Base-by-base conservation (phyloP, 1,139 yeast genomes). In the Suhomyces choctaworum region DNA sequence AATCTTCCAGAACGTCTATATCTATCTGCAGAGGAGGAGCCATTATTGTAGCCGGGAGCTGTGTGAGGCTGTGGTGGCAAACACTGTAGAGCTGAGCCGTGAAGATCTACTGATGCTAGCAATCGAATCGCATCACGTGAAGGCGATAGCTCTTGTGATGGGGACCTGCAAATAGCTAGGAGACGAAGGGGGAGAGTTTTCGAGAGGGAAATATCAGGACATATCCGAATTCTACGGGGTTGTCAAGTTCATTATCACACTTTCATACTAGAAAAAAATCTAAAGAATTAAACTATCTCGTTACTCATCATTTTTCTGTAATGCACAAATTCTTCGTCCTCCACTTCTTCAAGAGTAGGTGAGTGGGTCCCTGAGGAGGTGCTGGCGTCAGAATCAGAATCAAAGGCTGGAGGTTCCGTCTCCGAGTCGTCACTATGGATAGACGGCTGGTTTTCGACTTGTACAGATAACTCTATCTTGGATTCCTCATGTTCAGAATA, bases 261-360 rank as follows among this genome's bases (percentile, higher is more conserved):
- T n/a, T n/a, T n/a, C n/a, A n/a, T n/a, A n/a, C n/a, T n/a, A n/a
- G n/a, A n/a, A n/a, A n/a, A n/a, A n/a, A n/a, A n/a, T n/a, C n/a
- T n/a, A n/a, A n/a, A n/a, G n/a, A n/a, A n/a, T n/a, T n/a, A n/a
- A n/a, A n/a, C n/a, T 34, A 12, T 29, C 10, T 29, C 29, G 22
- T 34, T 19, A 11, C 21, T 34, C 16, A 29, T 29, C 37, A 34
- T 34, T 22, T 38, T 42, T 25, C 45, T 40, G 35, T 39, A 42
- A 19, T 33, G 25, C 10, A 45, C 30, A 21, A 39, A 42, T 29
- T 48, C 52, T 15, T 48, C 52, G 29, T 48, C 52, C 14, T 48
- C 52, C 9, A 48, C 47, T 16, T 45, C 50, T 27, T 41, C 51
- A n/a, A 42, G 25, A 6, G 45, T 36, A 4, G 46, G 44, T 16